These are phyloP conservation scores for Saxophila tyrrhenica DNA, from an alignment of 495 filamentous ascomycete genomes.

Conservation along the genomic window DNA sequence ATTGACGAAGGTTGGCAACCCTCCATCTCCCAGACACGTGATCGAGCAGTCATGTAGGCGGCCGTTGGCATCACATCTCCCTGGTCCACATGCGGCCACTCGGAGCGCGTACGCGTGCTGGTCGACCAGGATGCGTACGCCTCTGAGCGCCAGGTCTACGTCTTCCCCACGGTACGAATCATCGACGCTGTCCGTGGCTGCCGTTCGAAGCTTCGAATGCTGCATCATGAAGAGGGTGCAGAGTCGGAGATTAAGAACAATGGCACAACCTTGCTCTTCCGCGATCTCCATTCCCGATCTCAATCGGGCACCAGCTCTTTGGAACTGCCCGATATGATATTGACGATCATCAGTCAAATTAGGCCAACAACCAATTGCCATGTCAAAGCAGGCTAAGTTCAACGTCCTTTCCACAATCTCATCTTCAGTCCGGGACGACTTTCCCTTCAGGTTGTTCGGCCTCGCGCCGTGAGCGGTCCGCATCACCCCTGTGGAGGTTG, in stretches of 20 bases:
- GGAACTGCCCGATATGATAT: background rate
- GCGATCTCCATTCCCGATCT: background rate
- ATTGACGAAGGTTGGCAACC: background rate
- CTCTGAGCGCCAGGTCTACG: background rate
- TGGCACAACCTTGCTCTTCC: background rate
- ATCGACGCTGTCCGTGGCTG: background rate
- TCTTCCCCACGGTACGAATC: background rate
- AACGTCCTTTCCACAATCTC: slow-evolving; percentile 3
- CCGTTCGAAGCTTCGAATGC: background rate
- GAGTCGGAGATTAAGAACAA: background rate
- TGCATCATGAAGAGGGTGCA: background rate
- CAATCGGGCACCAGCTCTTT: background rate
- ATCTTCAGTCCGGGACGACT: background rate
- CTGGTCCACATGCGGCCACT: background rate
- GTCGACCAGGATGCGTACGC: background rate
- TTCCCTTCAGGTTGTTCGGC: background rate
- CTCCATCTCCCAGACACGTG: background rate
- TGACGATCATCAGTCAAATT: background rate
- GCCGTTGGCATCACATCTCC: background rate
- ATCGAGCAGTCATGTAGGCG: background rate
- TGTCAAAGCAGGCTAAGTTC: background rate
- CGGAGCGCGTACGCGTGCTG: background rate
- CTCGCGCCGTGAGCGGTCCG: slow-evolving; percentile 1
- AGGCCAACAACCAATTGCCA: background rate
- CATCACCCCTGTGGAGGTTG: background rate